Evolutionary conservation across 768 basidiomycete genomes (phyloP).

Genomic region (Lactifluus subvellereus): DNA sequence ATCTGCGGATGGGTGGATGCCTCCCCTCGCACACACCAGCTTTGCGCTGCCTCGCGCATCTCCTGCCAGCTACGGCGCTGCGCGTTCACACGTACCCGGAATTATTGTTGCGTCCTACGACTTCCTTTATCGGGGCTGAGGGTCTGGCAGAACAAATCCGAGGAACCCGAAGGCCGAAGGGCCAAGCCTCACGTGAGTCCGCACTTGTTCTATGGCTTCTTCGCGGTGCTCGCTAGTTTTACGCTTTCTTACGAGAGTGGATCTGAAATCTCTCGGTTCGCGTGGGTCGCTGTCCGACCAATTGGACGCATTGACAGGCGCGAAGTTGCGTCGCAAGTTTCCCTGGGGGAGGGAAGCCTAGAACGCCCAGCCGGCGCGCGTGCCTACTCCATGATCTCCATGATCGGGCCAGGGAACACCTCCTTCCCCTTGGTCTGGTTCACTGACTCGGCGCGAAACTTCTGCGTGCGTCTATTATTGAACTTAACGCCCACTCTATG

Average conservation of each 20-base stretch:
- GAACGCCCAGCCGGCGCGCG: constrained; percentile 7
- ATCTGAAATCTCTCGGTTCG: background rate
- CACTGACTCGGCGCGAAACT: background rate
- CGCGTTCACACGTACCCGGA: background rate
- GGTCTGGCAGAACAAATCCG: background rate
- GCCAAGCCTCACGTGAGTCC: background rate
- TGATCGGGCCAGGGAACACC: constrained; percentile 1
- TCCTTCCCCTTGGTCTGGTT: constrained; percentile 1
- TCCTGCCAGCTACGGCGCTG: constrained; percentile 14
- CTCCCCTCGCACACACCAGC: constrained; percentile 3
- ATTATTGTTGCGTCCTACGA: constrained; percentile 2
- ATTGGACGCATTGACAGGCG: background rate
- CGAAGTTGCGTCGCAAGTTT: background rate
- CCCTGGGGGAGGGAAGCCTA: background rate
- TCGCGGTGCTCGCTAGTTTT: background rate
- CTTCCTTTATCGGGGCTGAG: background rate
- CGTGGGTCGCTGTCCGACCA: background rate
- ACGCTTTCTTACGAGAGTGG: background rate
- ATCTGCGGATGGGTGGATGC: background rate
- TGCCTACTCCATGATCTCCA: constrained; percentile 21
- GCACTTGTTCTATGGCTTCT: too few species aligned
- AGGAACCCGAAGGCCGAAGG: background rate
- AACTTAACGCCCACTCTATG: background rate
- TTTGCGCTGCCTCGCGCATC: constrained; percentile 13
- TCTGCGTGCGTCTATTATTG: background rate